Conservation (phyloP, 2,329 filamentous ascomycete species). For the Trichothecium sympodiale region DNA sequence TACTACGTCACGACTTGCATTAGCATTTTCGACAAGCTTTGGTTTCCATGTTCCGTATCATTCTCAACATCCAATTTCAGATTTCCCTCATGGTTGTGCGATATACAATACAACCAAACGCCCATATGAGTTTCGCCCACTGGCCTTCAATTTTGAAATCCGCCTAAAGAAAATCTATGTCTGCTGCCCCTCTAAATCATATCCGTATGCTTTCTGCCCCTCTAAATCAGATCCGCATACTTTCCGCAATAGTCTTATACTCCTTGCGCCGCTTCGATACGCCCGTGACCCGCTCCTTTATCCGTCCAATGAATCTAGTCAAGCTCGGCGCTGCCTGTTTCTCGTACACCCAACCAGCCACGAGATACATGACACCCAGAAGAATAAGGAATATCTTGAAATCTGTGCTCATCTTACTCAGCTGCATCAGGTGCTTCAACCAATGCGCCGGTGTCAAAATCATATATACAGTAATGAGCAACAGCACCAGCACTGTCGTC, state of each 20-base stretch:
- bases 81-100: too few relatives aligned
- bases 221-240: too few relatives aligned
- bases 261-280: conserved; percentile 69
- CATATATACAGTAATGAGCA: conserved; percentile 68
- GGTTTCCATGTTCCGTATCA: too few relatives aligned
- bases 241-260: conserved; percentile 73
- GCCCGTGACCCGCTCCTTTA: conserved; percentile 45
- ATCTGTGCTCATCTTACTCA: conserved; percentile 61
- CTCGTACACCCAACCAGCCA: conserved; percentile 61
- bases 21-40: too few relatives aligned
- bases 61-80: neutral
- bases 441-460: conserved; percentile 61
- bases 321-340: conserved; percentile 57
- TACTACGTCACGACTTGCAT: too few relatives aligned
- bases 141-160: too few relatives aligned
- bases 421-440: conserved; percentile 68
- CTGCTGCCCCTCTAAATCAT: too few relatives aligned
- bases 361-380: conserved; percentile 60
- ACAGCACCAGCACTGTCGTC: conserved; percentile 57
- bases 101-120: too few relatives aligned
- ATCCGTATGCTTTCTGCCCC: too few relatives aligned
- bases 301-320: conserved; percentile 53
- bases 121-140: too few relatives aligned
- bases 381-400: conserved; percentile 66
- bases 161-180: too few relatives aligned